Evolutionary conservation across 163 green algal genomes (phyloP).

Genomic region (Scenedesmus sp.): DNA sequence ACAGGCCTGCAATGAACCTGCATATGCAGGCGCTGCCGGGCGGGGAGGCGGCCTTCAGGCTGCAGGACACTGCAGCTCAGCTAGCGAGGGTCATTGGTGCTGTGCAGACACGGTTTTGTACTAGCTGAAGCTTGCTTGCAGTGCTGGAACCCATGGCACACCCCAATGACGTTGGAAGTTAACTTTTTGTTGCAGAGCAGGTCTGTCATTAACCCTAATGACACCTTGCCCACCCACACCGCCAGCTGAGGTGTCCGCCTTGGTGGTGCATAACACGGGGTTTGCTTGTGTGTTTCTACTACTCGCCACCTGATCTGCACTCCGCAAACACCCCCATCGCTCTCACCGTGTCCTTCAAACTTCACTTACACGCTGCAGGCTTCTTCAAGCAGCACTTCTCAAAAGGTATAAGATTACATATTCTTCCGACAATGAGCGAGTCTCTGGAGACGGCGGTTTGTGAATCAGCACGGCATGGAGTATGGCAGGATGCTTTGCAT

Average conservation of each 20-base stretch:
- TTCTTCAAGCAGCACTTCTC: not conserved
- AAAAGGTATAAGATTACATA: not conserved
- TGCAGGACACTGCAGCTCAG: constrained; percentile 19
- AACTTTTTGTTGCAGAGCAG: no score
- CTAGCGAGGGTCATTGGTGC: not conserved
- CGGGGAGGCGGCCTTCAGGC: no score
- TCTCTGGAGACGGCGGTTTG: not conserved
- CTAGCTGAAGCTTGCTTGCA: no score
- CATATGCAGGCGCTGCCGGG: not conserved
- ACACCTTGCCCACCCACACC: no score
- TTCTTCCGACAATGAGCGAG: not conserved
- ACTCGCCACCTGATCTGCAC: not conserved
- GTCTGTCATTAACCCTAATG: no score
- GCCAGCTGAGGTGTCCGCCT: no score
- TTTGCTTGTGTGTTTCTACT: no score
- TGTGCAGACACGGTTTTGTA: no score
- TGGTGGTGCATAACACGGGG: no score
- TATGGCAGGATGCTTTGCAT: not conserved
- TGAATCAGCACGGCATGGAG: not conserved
- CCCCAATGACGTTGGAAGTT: no score
- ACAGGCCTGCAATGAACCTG: constrained; percentile 24
- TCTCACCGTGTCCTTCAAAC: not conserved
- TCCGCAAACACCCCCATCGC: not conserved
- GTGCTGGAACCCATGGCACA: no score
- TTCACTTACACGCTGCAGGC: not conserved